Evolutionary conservation across 2,329 filamentous ascomycete species (phyloP), one percentile per base, ranked within the genome.

Genomic region (Dothideomycetes sp.): DNA sequence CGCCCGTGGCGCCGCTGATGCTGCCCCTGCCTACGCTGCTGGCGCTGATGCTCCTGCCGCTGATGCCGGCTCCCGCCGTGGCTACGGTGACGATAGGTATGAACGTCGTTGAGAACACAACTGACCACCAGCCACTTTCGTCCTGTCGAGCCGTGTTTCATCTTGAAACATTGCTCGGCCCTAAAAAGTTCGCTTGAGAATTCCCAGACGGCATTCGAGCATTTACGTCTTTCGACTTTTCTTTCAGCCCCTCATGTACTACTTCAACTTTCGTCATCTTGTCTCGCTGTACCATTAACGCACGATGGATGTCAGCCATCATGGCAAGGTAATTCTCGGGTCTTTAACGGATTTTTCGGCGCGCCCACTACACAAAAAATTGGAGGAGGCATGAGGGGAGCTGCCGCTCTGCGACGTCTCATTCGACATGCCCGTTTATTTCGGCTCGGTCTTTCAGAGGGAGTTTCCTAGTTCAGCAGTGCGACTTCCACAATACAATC

Each of bases 251-350:
- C 31, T 43, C 33, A 35, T 43, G 41, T 43, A 43, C 41, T 36
- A 36, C 32, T 43, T 39, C 36, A 36, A 24, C 36, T 43, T 43
- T 36, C 36, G 41, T 43, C 41, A 35, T 39, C 29, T 43, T 43
- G 19, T 18, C 38, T 32, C 41, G 32, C 41, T 43, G 31, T 43
- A 39, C 36, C 37, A 43, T 16, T 35, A 35, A 17, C 35, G 31
- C 24, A 38, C 31, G 31, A 27, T 39, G 22, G 22, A 12, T 27
- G 22, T 7, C 22, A 27, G 22, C 12, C 22, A 27, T 27, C 7
- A 27, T 12, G 22, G 22, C 22, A 7, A 41, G 39, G 17, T 37
- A 36, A 24, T 36, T 41, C 17, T 36, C n/a, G n/a, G n/a, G n/a
- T n/a, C n/a, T n/a, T n/a, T n/a, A n/a, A n/a, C 39, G 39, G 19